Percentiles rank a stretch among this genome's conserved stretches.
These are phyloP conservation scores for Zymoseptoria brevis DNA, from an alignment of 2,329 filamentous ascomycete species.

Conservation along the genomic window DNA sequence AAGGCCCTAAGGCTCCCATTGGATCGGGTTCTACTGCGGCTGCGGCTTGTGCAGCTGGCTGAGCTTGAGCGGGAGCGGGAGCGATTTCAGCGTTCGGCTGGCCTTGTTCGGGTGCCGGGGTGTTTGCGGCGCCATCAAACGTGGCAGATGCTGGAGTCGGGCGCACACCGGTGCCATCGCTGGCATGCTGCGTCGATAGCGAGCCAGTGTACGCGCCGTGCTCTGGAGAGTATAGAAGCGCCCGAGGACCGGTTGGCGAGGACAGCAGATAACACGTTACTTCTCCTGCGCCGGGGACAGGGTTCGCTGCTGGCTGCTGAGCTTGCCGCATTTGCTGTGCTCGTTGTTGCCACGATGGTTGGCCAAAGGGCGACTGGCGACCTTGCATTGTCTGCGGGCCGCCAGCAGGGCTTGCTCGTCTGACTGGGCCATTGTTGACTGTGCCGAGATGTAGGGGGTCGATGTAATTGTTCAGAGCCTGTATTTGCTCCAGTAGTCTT, in stretches of 20 bases:
- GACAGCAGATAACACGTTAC: conserved; percentile 36
- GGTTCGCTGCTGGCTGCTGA: conserved; percentile 12
- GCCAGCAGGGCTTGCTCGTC: neutral
- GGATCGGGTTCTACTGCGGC: conserved; percentile 9
- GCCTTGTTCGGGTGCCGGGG: conserved; percentile 4
- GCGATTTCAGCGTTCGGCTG: conserved; percentile 8
- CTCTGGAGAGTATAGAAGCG: conserved; percentile 35
- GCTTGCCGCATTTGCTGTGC: conserved; percentile 9
- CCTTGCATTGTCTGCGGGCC: neutral
- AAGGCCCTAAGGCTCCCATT: conserved; percentile 24
- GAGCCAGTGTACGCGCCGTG: conserved; percentile 24
- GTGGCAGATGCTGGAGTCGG: conserved; percentile 11
- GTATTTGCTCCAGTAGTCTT: conserved; percentile 17
- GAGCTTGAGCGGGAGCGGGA: conserved; percentile 13
- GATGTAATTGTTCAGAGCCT: conserved; percentile 25
- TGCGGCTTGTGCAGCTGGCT: conserved; percentile 8
- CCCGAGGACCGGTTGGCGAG: conserved; percentile 39
- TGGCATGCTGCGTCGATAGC: neutral
- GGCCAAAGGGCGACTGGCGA: neutral
- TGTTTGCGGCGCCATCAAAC: neutral
- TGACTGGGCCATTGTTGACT: neutral
- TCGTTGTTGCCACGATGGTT: conserved; percentile 8
- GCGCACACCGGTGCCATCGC: conserved; percentile 1
- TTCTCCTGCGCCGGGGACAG: conserved; percentile 11
- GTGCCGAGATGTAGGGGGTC: conserved; percentile 19